A percentile compares a stretch with the other conserved stretches of the same genome.
Evolutionary conservation across 805 yeast species (phyloP).

Genomic region (Yarrowia bubula): DNA sequence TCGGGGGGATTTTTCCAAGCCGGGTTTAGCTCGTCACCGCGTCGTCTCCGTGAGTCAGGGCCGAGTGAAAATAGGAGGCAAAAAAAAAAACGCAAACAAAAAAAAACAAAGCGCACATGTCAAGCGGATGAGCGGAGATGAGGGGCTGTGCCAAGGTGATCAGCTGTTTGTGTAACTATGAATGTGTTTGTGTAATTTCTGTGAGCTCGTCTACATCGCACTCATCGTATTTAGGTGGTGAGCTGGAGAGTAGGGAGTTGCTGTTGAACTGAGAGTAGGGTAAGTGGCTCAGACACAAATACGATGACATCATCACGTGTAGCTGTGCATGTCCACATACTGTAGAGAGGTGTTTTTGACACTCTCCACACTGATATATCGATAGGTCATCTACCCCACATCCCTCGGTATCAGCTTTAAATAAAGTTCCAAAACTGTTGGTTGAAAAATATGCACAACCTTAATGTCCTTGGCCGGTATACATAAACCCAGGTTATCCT

Average conservation of each 20-base stretch:
- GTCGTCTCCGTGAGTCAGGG: conserved; percentile 16
- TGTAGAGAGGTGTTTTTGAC: no score
- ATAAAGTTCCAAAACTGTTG: conserved; percentile 10
- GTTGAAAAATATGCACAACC: not conserved
- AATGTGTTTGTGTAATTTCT: not conserved
- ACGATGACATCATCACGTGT: no score
- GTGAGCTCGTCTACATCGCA: not conserved
- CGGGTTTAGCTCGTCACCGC: conserved; percentile 15
- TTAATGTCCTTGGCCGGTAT: not conserved
- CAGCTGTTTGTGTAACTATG: no score
- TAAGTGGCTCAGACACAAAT: no score
- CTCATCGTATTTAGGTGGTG: not conserved
- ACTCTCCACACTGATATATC: no score
- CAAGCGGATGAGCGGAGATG: conserved; percentile 7
- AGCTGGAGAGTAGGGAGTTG: no score
- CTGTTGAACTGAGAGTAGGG: no score
- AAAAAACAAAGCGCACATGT: not conserved
- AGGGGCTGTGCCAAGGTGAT: not conserved
- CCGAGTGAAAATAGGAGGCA: conserved; percentile 22
- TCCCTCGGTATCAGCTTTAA: not conserved
- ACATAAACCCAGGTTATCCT: conserved; percentile 6
- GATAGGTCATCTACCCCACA: conserved; percentile 21
- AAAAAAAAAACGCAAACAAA: not conserved
- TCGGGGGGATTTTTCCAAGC: conserved; percentile 15
- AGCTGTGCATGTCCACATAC: no score